phyloP scores from a whole-genome alignment of 371 early-diverging fungal genomes.

The Mycotypha africana region DNA sequence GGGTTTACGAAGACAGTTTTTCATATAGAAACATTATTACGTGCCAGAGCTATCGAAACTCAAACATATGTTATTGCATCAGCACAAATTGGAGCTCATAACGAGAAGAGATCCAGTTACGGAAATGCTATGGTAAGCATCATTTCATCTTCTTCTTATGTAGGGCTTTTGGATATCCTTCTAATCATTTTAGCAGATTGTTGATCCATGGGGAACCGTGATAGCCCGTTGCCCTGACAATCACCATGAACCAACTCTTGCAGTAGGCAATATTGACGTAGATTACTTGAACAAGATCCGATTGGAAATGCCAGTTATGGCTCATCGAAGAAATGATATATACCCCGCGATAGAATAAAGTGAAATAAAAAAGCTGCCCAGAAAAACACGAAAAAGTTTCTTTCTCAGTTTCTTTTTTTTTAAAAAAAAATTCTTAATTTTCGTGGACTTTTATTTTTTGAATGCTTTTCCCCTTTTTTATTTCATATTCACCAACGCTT shows the following conservation, averaged over 20 bases:
- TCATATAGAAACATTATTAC: constrained; percentile 65
- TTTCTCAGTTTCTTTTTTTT: too few species aligned
- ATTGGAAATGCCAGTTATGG: constrained; percentile 68
- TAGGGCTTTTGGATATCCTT: neutral
- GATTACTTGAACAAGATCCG: constrained; percentile 55
- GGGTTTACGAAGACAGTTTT: too few species aligned
- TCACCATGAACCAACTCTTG: constrained; percentile 39
- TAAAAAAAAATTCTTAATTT: too few species aligned
- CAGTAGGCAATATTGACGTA: constrained; percentile 63
- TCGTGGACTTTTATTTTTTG: too few species aligned
- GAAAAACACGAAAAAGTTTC: too few species aligned
- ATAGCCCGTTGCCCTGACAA: constrained; percentile 58
- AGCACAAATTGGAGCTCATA: constrained; percentile 78
- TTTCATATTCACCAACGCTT: too few species aligned
- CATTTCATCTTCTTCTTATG: too few species aligned
- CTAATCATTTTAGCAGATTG: constrained; percentile 31
- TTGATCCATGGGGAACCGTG: constrained; percentile 51
- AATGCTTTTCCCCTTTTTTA: too few species aligned
- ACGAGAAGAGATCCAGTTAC: constrained; percentile 64
- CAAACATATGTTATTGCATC: constrained; percentile 69
- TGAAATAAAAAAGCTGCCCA: neutral
- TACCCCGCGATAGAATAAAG: constrained; percentile 31
- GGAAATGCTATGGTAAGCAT: constrained; percentile 73
- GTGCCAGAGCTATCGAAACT: constrained; percentile 85
- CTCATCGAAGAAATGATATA: constrained; percentile 64